Conservation (phyloP, 2,329 filamentous ascomycete genomes). For the Colletotrichum sp. region DNA sequence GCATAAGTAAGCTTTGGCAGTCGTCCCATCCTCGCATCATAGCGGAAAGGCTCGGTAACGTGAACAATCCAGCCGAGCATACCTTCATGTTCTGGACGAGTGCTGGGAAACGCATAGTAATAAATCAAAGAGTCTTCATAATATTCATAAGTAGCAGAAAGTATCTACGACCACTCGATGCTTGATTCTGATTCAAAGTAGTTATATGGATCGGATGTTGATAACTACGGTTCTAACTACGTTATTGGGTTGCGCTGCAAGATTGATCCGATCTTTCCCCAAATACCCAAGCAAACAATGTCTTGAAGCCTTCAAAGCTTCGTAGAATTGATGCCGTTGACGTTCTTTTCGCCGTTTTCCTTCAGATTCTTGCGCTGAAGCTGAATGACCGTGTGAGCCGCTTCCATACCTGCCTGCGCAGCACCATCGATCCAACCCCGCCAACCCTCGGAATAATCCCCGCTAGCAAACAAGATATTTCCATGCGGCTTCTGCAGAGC, state of each 20-base stretch:
- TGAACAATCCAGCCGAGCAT: accelerated
- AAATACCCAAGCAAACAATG: neutral
- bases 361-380: neutral
- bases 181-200: neutral
- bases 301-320: neutral
- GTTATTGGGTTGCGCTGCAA: neutral
- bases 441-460: neutral
- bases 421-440: neutral
- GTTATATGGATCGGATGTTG: neutral
- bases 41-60: neutral
- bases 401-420: neutral
- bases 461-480: neutral
- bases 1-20: neutral
- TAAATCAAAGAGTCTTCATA: neutral
- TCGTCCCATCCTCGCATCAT: neutral
- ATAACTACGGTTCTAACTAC: neutral
- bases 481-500: neutral
- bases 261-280: neutral
- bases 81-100: neutral
- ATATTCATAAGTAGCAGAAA: neutral
- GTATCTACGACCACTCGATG: neutral
- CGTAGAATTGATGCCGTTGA: neutral
- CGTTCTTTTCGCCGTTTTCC: neutral
- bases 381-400: neutral
- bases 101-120: neutral